Evolutionary conservation across 495 filamentous ascomycete species (phyloP).

Genomic region (Aspergillus campestris): DNA sequence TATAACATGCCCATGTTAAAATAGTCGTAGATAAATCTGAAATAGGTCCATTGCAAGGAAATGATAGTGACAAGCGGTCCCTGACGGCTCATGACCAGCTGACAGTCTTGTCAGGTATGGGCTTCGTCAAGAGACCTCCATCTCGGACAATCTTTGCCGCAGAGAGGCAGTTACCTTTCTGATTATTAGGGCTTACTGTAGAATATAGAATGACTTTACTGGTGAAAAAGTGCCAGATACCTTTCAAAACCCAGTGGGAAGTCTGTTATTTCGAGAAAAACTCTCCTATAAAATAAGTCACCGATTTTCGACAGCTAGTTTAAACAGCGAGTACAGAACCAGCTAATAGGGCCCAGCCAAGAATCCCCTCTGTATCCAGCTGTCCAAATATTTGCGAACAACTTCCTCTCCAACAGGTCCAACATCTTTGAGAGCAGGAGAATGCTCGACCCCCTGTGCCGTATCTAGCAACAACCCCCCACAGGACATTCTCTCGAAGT

Average conservation of each 20-base stretch:
- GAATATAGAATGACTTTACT: no score
- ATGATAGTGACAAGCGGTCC: no score
- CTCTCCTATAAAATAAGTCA: neutral
- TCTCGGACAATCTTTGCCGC: no score
- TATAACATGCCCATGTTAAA: no score
- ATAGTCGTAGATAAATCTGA: no score
- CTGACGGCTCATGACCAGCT: no score
- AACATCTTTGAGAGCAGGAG: neutral
- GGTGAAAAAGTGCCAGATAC: no score
- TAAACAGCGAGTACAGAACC: neutral
- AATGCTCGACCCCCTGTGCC: neutral
- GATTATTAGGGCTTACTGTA: no score
- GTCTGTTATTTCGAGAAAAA: neutral
- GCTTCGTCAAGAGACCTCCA: no score
- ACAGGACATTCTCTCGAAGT: conserved; percentile 47
- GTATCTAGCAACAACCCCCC: conserved; percentile 41
- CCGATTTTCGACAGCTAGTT: neutral
- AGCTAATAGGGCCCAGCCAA: neutral
- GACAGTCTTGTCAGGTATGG: no score
- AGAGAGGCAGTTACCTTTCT: no score
- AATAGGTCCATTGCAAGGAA: no score
- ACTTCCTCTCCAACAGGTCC: neutral
- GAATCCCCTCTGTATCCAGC: conserved; percentile 3
- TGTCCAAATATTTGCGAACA: neutral
- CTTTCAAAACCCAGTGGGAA: neutral